These are phyloP conservation scores for Ophiostoma quercus DNA, from an alignment of 2,329 filamentous ascomycete genomes.

Conservation along the genomic window DNA sequence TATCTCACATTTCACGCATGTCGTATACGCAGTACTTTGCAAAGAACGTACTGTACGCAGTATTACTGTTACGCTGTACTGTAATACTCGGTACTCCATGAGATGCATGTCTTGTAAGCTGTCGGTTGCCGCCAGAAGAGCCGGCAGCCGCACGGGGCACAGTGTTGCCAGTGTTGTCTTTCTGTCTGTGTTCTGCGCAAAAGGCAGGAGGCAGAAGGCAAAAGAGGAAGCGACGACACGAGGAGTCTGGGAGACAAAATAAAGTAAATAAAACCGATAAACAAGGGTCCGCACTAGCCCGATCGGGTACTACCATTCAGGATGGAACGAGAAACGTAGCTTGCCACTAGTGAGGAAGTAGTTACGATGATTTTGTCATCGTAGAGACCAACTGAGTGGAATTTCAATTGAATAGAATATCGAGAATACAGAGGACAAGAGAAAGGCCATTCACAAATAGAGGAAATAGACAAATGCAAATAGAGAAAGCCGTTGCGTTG, in stretches of 20 bases:
- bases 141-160: slow-evolving; percentile 17
- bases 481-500: slow-evolving; percentile 8
- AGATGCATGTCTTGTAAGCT: slow-evolving; percentile 9
- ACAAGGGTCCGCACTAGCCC: background rate
- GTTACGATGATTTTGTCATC: background rate
- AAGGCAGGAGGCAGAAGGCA: background rate
- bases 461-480: background rate
- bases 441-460: background rate
- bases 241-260: background rate
- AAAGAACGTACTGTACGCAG: background rate
- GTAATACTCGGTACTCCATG: background rate
- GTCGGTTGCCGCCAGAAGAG: slow-evolving; percentile 14
- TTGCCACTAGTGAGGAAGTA: background rate
- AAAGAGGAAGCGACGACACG: background rate
- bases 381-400: background rate
- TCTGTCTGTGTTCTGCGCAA: background rate
- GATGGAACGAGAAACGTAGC: background rate
- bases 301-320: background rate
- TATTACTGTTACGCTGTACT: background rate
- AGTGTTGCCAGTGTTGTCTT: background rate
- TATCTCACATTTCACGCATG: background rate
- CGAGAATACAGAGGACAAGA: background rate
- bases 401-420: background rate
- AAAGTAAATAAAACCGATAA: background rate
- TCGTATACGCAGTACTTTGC: background rate